Percentiles rank a stretch among this genome's conserved stretches.
Conservation (phyloP, 176 grass and related monocot genomes). For the Paspalum vaginatum region DNA sequence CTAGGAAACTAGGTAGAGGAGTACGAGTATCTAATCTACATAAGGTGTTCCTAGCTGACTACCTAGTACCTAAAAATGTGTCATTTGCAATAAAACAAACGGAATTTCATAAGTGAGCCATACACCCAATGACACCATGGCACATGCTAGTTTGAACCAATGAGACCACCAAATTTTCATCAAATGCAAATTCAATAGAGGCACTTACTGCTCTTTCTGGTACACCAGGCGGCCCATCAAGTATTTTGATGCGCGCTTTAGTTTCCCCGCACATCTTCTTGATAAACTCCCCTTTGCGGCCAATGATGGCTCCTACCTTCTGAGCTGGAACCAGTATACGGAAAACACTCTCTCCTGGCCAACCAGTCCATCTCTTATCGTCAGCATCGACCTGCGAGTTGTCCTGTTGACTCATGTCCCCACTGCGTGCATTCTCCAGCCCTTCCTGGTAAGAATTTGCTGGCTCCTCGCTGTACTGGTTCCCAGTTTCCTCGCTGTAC, state of each 20-base stretch:
- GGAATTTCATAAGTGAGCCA: not conserved
- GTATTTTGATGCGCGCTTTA: slow-evolving; percentile 88
- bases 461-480: slow-evolving; percentile 42
- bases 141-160: slow-evolving; percentile 18
- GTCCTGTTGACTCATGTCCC: slow-evolving; percentile 27
- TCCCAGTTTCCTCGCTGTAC: slow-evolving; percentile 29
- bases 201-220: slow-evolving; percentile 87
- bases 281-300: slow-evolving; percentile 92
- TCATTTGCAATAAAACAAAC: not conserved
- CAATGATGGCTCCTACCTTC: slow-evolving; percentile 92
- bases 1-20: not conserved
- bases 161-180: slow-evolving; percentile 8
- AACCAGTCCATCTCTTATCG: slow-evolving; percentile 85
- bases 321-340: slow-evolving; percentile 80
- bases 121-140: not conserved
- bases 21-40: slow-evolving; percentile 6
- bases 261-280: slow-evolving; percentile 95
- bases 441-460: slow-evolving; percentile 32
- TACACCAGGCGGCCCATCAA: slow-evolving; percentile 77
- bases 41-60: slow-evolving; percentile 1
- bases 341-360: slow-evolving; percentile 93
- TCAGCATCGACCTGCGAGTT: slow-evolving; percentile 24
- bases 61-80: not conserved
- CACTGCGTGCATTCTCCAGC: slow-evolving; percentile 41
- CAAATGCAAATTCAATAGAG: slow-evolving; percentile 15